Base-by-base conservation (phyloP, 176 grass and related monocot genomes). In the Thinopyrum elongatum region DNA sequence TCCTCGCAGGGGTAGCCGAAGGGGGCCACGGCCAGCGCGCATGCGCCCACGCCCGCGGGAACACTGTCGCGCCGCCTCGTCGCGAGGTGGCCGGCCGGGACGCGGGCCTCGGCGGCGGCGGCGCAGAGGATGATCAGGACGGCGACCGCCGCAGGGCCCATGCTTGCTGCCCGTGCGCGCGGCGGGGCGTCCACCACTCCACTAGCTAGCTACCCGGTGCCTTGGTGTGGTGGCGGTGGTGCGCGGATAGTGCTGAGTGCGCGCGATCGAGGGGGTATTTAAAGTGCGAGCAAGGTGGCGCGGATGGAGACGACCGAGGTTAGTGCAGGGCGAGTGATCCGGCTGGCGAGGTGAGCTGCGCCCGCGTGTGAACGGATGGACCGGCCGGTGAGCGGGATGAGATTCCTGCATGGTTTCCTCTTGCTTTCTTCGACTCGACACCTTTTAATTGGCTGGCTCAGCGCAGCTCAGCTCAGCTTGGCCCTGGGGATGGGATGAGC, bases 1-100 rank as follows among this genome's bases (percentile, higher is more conserved):
- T 97, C 95, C 15, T 97, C 90, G 55, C 95, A 97, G 27, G 88
- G 62, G 81, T 97, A 97, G 6, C 92, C 95, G 44, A 51, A 75
- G 19, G 90, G 95, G 26, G 81, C 5, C 30, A 97, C 84, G 16
- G 87, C 82, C 16, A 78, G 67, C 21, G 86, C 49, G 80, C 95
- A 97, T 17, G 83, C 51, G 1, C 92, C 77, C 13, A 19, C 83
- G 66, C 49, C 31, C 36, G 8, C 36, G 14, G 60, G 42, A 83
- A 77, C 72, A 75, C 2, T 68, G 82, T 65, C 41, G 36, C 59
- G 38, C 58, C 36, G 66, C 66, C 68, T 41, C 0, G 72, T 75
- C 14, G 15, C 72, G 26, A 35, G 36, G 26, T 23, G 36, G 74
- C 49, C 38, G 38, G 21, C 5, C 21, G 27, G 15, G 15, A 34